Base-by-base conservation (phyloP, 2,329 filamentous ascomycete genomes). In the Lasiodiplodia sp. region DNA sequence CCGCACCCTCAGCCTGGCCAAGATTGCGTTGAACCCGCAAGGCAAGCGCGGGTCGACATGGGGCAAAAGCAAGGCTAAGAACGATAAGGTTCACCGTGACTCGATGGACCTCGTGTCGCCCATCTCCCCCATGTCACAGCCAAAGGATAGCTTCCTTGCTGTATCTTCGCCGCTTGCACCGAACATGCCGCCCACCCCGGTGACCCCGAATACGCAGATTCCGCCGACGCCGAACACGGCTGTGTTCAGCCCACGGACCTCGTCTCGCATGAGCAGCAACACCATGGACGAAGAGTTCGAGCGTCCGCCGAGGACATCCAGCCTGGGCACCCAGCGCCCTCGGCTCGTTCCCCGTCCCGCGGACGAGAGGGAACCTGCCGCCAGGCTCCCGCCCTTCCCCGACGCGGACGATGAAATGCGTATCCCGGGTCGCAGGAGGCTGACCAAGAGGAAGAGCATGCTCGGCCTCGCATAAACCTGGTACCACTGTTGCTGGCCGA, bases 361-460 rank as follows among this genome's bases (percentile, higher is more conserved):
- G 21, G 73, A 77, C 60, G 78, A 80, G 72, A 72, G 77, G 16
- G 78, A 75, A 57, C 78, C 79, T 6, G 72, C 72, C 2, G 70
- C 80, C 53, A 71, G 77, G 31, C 70, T 80, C 4, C 79, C 79
- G 44, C 74, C 75, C 1, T 80, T 74, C 68, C 74, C 76, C 4
- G 71, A 70, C 23, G 71, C 70, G n/a, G 69, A 70, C n/a, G 14
- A 40, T 31, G 67, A 52, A n/a, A 71, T 70, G 18, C 57, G 56
- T 23, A 16, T 64, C 31, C 69, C 38, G 66, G 70, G 62, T 68
- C 69, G 37, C 55, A 73, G 74, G 51, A 72, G 72, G 47, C 51
- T 80, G 38, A 75, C 73, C 52, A 79, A 79, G 73, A 73, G 78
- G 55, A 79, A 78, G 70, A 79, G 77, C 47, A 69, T 79, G 31